These are phyloP conservation scores for Cylindrodendrum hubeiense DNA, from an alignment of 2,329 filamentous ascomycete genomes.

Conservation along the genomic window DNA sequence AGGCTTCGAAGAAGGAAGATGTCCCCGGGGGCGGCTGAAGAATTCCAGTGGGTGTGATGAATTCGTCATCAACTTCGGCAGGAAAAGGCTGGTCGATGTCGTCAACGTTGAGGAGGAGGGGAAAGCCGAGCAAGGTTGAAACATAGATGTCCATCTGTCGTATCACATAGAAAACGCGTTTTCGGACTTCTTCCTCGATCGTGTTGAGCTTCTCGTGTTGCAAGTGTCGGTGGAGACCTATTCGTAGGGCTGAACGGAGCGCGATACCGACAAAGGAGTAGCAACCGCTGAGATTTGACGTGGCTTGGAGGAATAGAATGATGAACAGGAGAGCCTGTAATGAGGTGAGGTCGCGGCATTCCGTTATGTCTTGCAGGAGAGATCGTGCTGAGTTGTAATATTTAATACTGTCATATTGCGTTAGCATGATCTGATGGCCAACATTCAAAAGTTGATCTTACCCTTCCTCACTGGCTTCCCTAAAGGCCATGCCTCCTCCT, in stretches of 20 bases:
- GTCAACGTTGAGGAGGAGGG: conserved; percentile 71
- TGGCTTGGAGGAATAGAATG: conserved; percentile 84
- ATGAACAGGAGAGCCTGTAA: conserved; percentile 83
- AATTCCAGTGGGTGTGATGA: conserved; percentile 71
- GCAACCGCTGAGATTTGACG: conserved; percentile 82
- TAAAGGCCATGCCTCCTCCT: conserved; percentile 59
- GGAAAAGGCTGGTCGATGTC: conserved; percentile 77
- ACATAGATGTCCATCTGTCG: conserved; percentile 80
- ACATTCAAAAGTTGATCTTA: conserved; percentile 48
- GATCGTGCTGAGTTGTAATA: conserved; percentile 78
- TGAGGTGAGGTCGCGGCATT: conserved; percentile 80
- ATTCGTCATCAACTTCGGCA: conserved; percentile 75
- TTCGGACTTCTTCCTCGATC: conserved; percentile 73
- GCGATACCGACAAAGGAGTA: conserved; percentile 86
- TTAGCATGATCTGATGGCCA: conserved; percentile 33
- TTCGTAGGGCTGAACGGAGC: conserved; percentile 78
- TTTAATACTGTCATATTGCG: conserved; percentile 67
- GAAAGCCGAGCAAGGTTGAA: conserved; percentile 75
- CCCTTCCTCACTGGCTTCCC: conserved; percentile 68
- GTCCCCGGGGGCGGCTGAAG: conserved; percentile 66
- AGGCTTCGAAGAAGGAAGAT: conserved; percentile 72
- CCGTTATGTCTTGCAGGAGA: conserved; percentile 74
- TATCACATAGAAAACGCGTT: conserved; percentile 76
- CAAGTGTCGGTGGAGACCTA: conserved; percentile 82
- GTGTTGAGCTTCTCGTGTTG: conserved; percentile 72